Percentiles rank a stretch among this genome's conserved stretches.
Evolutionary conservation across 1,284 basidiomycete genomes (phyloP).

Genomic region (Cryptococcus sp.): DNA sequence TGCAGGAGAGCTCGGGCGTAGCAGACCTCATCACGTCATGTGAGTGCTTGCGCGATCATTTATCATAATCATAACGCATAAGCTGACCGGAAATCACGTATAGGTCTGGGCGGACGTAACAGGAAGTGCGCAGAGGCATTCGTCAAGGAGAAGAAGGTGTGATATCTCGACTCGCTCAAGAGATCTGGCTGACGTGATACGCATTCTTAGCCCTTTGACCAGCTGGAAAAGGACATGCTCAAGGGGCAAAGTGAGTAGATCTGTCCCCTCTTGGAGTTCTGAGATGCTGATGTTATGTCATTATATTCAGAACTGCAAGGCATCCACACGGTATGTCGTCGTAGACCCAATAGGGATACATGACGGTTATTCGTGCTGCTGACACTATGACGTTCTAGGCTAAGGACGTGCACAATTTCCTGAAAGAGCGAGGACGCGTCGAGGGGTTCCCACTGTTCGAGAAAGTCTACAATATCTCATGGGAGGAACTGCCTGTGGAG

Average conservation of each 20-base stretch:
- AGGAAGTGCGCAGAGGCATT: constrained; percentile 57
- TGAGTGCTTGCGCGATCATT: constrained; percentile 22
- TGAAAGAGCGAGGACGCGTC: constrained; percentile 55
- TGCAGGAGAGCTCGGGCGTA: constrained; percentile 59
- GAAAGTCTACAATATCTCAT: constrained; percentile 55
- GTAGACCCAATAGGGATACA: background rate
- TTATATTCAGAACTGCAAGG: constrained; percentile 55
- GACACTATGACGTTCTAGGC: constrained; percentile 36
- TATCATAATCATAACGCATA: too few relatives aligned
- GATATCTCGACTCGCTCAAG: constrained; percentile 11
- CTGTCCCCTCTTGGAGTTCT: background rate
- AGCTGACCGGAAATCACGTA: constrained; percentile 1
- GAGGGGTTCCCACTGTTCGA: constrained; percentile 61
- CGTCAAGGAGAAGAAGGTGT: constrained; percentile 55
- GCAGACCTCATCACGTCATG: constrained; percentile 63
- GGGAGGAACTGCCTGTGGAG: constrained; percentile 50
- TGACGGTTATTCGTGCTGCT: background rate
- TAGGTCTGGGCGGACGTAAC: constrained; percentile 60
- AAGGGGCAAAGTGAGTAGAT: constrained; percentile 58
- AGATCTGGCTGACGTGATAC: background rate
- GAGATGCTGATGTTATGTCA: constrained; percentile 10
- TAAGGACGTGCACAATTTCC: constrained; percentile 58
- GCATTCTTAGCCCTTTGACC: constrained; percentile 53
- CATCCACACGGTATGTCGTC: constrained; percentile 51
- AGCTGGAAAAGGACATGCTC: constrained; percentile 60